Evolutionary conservation across 2,329 filamentous ascomycete genomes (phyloP), one percentile per base, ranked within the genome.

Genomic region (Aspergillus sp.): DNA sequence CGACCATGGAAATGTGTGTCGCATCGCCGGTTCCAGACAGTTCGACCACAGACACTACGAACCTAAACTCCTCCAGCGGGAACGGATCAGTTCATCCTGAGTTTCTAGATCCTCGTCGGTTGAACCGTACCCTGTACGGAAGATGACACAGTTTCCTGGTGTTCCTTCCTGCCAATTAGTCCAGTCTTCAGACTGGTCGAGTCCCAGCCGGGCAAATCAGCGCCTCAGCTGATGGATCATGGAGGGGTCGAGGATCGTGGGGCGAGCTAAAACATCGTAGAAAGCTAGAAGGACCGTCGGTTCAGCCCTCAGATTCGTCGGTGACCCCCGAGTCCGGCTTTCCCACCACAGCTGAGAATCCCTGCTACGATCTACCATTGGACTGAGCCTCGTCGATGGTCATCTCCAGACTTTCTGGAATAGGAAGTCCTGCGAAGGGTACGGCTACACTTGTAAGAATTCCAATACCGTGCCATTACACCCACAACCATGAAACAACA

Each of bases 331-430:
- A 61, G 63, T 54, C 66, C 63, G 61, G 60, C 59, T 63, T 58
- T 50, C 21, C 58, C 58, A 51, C 59, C 58, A 45, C 47, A 60
- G 68, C 63, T 66, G 64, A 70, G 58, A 71, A 71, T 66, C 63
- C 69, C 66, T 66, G 69, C 56, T 72, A 54, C 55, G 68, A 70
- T 66, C 68, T 59, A 55, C 65, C 49, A 73, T 73, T 73, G 71
- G 71, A 66, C 67, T 63, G 63, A 62, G 58, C 60, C 64, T 62
- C 53, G 62, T 60, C 58, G 64, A 63, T 62, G 55, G 61, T 62
- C 59, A 60, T 68, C 57, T 64, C 60, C 57, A 67, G 63, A 67
- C 60, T 68, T 69, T 67, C 62, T 56, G 52, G 59, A 65, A 64
- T 21, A 45, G 53, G 55, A 57, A 63, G 62, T 64, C 60, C 60